A percentile compares a stretch with the other conserved stretches of the same genome.
phyloP scores from a whole-genome alignment of 176 grass and related monocot species.

The Eragrostis curvula region DNA sequence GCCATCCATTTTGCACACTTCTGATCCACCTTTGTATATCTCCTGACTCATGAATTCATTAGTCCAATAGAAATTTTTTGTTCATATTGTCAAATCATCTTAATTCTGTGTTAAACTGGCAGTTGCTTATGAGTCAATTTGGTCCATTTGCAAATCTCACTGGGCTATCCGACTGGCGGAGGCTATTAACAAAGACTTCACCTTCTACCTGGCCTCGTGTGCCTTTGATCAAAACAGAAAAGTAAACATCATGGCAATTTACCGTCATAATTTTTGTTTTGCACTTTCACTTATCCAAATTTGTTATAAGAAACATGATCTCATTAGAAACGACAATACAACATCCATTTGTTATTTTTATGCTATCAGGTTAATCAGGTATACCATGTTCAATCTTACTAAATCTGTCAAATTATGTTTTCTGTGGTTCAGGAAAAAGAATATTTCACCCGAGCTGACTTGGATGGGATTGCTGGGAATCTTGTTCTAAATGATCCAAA shows the following conservation, averaged over 20 bases:
- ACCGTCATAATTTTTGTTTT: not conserved
- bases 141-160: not conserved
- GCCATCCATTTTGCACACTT: slow-evolving; percentile 1
- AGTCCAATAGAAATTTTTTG: not conserved
- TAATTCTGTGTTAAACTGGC: not conserved
- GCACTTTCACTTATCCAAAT: not conserved
- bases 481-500: slow-evolving; percentile 64
- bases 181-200: not conserved
- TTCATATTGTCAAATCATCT: not conserved
- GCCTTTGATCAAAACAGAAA: not conserved
- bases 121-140: not conserved
- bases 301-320: not conserved
- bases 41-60: slow-evolving; percentile 16
- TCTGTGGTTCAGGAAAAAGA: slow-evolving; percentile 67
- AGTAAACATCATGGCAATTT: not conserved
- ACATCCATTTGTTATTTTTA: not conserved
- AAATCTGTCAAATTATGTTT: slow-evolving; percentile 32
- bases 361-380: not conserved
- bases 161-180: not conserved
- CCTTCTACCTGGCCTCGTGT: not conserved
- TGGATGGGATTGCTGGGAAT: slow-evolving; percentile 67
- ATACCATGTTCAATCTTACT: slow-evolving; percentile 14
- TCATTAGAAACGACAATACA: not conserved
- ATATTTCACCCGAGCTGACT: slow-evolving; percentile 68
- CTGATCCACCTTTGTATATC: slow-evolving; percentile 8